Conservation (phyloP, 1,284 basidiomycete species). For the Trametes hirsuta region DNA sequence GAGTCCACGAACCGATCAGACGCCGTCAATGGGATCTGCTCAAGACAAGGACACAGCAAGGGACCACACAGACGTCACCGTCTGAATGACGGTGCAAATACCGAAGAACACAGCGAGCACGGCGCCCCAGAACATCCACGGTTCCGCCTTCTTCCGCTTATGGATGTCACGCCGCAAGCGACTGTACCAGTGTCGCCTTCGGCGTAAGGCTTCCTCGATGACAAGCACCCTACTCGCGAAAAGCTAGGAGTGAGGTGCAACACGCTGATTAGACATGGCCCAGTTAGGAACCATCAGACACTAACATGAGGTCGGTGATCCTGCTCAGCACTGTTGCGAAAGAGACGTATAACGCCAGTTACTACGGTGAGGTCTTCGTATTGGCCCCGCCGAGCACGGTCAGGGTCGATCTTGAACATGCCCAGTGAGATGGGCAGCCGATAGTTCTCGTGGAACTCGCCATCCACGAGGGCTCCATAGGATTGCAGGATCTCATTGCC, state of each 20-base stretch:
- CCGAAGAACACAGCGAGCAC: slow-evolving; percentile 23
- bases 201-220: slow-evolving; percentile 11
- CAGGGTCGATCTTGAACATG: slow-evolving; percentile 18
- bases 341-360: slow-evolving; percentile 12
- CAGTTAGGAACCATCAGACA: neutral
- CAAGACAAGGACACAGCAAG: slow-evolving; percentile 2
- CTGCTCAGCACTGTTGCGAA: slow-evolving; percentile 4
- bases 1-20: neutral
- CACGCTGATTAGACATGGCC: neutral
- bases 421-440: slow-evolving; percentile 19
- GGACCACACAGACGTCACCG: slow-evolving; percentile 19
- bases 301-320: neutral
- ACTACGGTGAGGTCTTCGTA: slow-evolving; percentile 19
- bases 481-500: slow-evolving; percentile 15
- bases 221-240: slow-evolving; percentile 10
- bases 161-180: slow-evolving; percentile 19
- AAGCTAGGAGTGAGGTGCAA: neutral
- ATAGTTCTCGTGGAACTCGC: slow-evolving; percentile 18
- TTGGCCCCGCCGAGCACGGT: neutral
- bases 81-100: slow-evolving; percentile 23
- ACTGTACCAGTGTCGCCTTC: slow-evolving; percentile 18
- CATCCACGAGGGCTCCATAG: slow-evolving; percentile 12
- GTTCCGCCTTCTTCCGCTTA: slow-evolving; percentile 18
- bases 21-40: too few species aligned
- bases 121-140: slow-evolving; percentile 24